These are phyloP conservation scores for Tilletia setariae DNA, from an alignment of 1,284 basidiomycete species.

Conservation along the genomic window DNA sequence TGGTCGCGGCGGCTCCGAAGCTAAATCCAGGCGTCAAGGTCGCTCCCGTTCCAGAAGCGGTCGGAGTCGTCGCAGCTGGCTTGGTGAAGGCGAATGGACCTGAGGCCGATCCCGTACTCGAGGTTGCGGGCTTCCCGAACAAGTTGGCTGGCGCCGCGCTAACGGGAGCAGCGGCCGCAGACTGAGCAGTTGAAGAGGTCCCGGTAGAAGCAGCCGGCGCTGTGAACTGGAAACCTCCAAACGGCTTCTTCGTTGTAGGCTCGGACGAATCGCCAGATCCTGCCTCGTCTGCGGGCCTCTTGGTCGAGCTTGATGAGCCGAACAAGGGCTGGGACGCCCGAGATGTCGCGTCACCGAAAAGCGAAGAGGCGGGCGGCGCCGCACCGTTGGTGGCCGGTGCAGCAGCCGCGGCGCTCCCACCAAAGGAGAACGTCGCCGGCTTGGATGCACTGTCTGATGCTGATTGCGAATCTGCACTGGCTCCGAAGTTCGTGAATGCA, in stretches of 20 bases:
- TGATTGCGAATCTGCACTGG: not conserved
- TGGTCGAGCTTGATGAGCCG: not conserved
- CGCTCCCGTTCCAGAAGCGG: not conserved
- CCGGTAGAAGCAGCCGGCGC: not conserved
- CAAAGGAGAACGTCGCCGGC: not conserved
- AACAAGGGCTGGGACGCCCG: slow-evolving; percentile 1
- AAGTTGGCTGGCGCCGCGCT: not conserved
- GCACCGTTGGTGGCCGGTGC: not conserved
- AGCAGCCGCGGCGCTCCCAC: not conserved
- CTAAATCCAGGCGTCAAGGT: not conserved
- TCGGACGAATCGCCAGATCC: slow-evolving; percentile 5
- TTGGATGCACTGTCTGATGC: not conserved
- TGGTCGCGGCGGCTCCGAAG: not conserved
- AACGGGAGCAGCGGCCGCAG: too few species aligned
- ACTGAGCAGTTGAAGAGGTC: not conserved
- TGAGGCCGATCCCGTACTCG: not conserved
- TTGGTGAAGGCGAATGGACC: not conserved
- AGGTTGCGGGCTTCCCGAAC: not conserved
- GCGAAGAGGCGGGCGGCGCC: not conserved
- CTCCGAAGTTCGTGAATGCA: not conserved
- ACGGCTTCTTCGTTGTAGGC: not conserved
- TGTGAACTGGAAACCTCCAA: not conserved
- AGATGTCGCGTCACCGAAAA: not conserved
- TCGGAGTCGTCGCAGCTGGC: not conserved
- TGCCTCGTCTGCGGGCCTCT: not conserved